These are phyloP conservation scores for Neonectria punicea DNA, from an alignment of 2,329 filamentous ascomycete species.

Conservation along the genomic window DNA sequence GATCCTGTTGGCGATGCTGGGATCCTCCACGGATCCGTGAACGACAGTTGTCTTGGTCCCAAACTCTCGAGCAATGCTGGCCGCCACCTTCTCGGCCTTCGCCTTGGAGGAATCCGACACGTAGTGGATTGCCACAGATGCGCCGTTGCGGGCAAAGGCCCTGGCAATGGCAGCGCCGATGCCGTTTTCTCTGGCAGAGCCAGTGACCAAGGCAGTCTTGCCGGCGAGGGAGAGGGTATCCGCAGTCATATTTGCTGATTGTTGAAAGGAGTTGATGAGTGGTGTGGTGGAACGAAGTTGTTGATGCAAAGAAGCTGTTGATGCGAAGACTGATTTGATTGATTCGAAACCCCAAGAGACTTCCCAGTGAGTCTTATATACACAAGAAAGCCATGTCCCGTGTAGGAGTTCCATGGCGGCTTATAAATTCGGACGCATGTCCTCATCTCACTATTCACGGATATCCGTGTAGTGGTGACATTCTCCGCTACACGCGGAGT, in stretches of 20 bases:
- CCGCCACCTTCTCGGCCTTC: constrained; percentile 44
- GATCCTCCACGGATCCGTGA: constrained; percentile 37
- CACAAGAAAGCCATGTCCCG: background rate
- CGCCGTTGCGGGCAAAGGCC: constrained; percentile 50
- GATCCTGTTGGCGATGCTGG: constrained; percentile 40
- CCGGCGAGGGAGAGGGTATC: constrained; percentile 46
- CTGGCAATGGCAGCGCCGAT: constrained; percentile 53
- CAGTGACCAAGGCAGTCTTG: constrained; percentile 55
- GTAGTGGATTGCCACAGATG: constrained; percentile 50
- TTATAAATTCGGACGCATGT: background rate
- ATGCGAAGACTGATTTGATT: background rate
- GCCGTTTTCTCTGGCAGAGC: constrained; percentile 52
- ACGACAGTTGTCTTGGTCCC: constrained; percentile 45
- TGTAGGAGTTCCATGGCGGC: background rate
- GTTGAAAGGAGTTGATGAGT: background rate
- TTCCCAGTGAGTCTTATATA: background rate
- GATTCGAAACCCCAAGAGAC: background rate
- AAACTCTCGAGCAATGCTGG: constrained; percentile 37
- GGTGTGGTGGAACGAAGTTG: too few relatives aligned
- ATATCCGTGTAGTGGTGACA: background rate
- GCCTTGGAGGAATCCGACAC: constrained; percentile 46
- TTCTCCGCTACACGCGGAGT: background rate
- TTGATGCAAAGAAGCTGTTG: background rate
- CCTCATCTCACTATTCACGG: background rate
- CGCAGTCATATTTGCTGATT: constrained; percentile 6